phyloP scores from a whole-genome alignment of 2,329 filamentous ascomycete species.

The Juglanconis juglandina region DNA sequence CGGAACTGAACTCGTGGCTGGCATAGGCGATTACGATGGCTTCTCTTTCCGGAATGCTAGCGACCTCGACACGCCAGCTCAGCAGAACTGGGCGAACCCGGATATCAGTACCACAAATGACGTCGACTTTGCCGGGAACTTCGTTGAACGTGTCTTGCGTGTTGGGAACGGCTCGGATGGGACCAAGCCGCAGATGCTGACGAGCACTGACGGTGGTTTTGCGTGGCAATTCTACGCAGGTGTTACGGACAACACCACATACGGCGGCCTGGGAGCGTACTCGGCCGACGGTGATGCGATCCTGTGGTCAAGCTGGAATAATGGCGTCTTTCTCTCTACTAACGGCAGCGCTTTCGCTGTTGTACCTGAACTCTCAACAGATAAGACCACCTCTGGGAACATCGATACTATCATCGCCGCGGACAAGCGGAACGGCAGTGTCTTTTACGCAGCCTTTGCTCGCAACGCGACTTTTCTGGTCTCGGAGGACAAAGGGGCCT shows the following conservation, averaged over 20 bases:
- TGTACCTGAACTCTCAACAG: conserved; percentile 41
- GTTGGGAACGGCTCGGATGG: conserved; percentile 41
- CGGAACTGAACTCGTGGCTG: conserved; percentile 49
- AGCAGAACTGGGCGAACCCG: conserved; percentile 43
- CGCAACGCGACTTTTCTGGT: conserved; percentile 42
- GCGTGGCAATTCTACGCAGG: conserved; percentile 45
- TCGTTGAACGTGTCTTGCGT: conserved; percentile 44
- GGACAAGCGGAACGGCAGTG: conserved; percentile 49
- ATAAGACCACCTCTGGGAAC: conserved; percentile 27
- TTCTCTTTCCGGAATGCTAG: conserved; percentile 41
- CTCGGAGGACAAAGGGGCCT: conserved; percentile 44
- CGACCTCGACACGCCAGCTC: conserved; percentile 39
- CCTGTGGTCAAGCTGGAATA: conserved; percentile 41
- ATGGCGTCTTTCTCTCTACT: conserved; percentile 39
- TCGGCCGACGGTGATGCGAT: conserved; percentile 49
- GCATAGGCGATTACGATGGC: conserved; percentile 48
- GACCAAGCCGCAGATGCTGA: conserved; percentile 39
- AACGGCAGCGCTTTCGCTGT: conserved; percentile 39
- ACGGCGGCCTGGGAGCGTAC: conserved; percentile 44
- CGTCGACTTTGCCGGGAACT: conserved; percentile 46
- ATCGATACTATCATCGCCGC: conserved; percentile 40
- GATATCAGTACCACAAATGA: conserved; percentile 41
- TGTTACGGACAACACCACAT: conserved; percentile 36
- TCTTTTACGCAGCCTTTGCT: conserved; percentile 49
- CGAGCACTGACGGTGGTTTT: conserved; percentile 47